These are phyloP conservation scores for Sodiomyces alkalinus DNA, from an alignment of 2,329 filamentous ascomycete genomes.

Conservation along the genomic window DNA sequence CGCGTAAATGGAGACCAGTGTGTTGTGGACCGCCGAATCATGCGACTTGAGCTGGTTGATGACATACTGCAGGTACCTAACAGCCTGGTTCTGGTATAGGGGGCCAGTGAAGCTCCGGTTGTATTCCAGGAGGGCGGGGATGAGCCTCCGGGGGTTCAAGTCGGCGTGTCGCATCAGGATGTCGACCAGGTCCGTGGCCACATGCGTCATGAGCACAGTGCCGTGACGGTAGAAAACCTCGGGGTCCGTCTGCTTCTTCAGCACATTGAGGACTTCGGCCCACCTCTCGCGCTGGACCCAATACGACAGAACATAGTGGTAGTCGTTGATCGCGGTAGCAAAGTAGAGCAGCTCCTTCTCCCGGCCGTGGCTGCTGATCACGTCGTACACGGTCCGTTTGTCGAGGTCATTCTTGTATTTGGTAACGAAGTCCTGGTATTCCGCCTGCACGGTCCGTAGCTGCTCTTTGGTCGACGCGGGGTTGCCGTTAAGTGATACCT, in stretches of 20 bases:
- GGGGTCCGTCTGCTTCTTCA: conserved; percentile 84
- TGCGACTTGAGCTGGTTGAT: conserved; percentile 73
- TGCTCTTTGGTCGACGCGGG: conserved; percentile 57
- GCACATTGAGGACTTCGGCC: conserved; percentile 69
- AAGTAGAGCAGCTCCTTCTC: conserved; percentile 89
- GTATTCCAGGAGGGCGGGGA: conserved; percentile 87
- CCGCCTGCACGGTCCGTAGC: conserved; percentile 53
- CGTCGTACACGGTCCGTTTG: conserved; percentile 82
- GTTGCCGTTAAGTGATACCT: conserved; percentile 58
- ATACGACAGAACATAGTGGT: conserved; percentile 88
- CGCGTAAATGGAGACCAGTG: conserved; percentile 88
- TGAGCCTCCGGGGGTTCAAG: conserved; percentile 72
- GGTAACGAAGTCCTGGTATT: conserved; percentile 78
- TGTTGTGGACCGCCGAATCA: conserved; percentile 87
- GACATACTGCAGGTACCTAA: conserved; percentile 85
- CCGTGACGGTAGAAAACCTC: conserved; percentile 95
- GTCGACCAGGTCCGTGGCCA: conserved; percentile 75
- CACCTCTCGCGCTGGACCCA: conserved; percentile 95
- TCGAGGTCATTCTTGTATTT: conserved; percentile 82
- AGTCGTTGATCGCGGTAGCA: conserved; percentile 76
- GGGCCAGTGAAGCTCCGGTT: conserved; percentile 61
- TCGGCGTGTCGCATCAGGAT: conserved; percentile 85
- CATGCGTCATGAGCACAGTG: conserved; percentile 88
- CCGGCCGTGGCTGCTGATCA: conserved; percentile 87
- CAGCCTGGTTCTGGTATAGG: conserved; percentile 69